phyloP scores from a whole-genome alignment of 495 filamentous ascomycete species.

The Podospora appendiculata region DNA sequence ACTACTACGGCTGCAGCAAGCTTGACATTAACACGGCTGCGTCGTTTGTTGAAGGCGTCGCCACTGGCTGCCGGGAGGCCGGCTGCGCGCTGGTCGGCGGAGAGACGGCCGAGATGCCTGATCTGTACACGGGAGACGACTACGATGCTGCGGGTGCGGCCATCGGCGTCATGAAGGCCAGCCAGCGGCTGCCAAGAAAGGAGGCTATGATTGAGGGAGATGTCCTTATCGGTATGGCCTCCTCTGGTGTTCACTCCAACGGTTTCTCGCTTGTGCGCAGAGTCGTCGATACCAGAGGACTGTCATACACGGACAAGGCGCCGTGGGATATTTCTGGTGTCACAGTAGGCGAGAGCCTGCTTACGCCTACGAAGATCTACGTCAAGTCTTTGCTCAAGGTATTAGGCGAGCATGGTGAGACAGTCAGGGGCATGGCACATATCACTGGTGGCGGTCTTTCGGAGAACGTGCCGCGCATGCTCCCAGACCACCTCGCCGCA shows the following conservation, averaged over 20 bases:
- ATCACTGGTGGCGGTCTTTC: constrained; percentile 90
- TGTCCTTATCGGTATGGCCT: constrained; percentile 73
- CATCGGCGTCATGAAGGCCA: constrained; percentile 69
- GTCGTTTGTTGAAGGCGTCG: constrained; percentile 80
- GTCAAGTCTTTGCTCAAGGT: constrained; percentile 64
- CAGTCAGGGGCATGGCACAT: constrained; percentile 82
- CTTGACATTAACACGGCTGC: constrained; percentile 70
- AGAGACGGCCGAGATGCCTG: constrained; percentile 97
- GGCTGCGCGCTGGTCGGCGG: constrained; percentile 88
- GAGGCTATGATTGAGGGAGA: constrained; percentile 72
- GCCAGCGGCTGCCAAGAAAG: constrained; percentile 64
- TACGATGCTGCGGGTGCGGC: constrained; percentile 89
- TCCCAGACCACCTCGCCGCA: constrained; percentile 66
- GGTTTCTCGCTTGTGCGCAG: constrained; percentile 90
- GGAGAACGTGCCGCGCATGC: constrained; percentile 91
- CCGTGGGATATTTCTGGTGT: constrained; percentile 55
- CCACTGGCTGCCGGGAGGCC: constrained; percentile 71
- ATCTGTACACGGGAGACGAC: constrained; percentile 71
- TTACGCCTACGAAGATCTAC: constrained; percentile 77
- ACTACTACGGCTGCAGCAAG: constrained; percentile 88
- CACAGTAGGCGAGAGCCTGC: constrained; percentile 62
- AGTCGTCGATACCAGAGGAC: constrained; percentile 64
- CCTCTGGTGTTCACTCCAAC: constrained; percentile 85
- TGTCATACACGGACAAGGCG: constrained; percentile 58
- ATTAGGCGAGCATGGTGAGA: constrained; percentile 29